Conservation (phyloP, 495 filamentous ascomycete species). For the Acidiella bohemica region DNA sequence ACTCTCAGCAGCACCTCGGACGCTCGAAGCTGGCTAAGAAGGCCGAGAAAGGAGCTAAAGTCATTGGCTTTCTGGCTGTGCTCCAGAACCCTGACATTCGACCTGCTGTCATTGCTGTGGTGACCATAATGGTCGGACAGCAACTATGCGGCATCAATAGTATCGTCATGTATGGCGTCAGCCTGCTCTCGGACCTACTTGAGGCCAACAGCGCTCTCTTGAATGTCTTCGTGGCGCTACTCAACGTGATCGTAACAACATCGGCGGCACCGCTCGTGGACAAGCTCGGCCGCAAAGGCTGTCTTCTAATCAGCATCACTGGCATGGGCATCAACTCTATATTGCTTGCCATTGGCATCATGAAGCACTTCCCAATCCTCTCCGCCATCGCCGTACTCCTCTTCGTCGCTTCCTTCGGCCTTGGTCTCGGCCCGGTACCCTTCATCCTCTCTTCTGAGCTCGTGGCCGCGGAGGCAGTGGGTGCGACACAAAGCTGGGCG, state of each 20-base stretch:
- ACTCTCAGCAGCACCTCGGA: neutral
- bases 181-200: slow-evolving; percentile 62
- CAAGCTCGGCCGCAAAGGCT: slow-evolving; percentile 69
- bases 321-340: slow-evolving; percentile 71
- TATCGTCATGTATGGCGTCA: slow-evolving; percentile 96
- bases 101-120: slow-evolving; percentile 68
- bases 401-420: slow-evolving; percentile 78
- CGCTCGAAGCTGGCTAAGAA: slow-evolving; percentile 2
- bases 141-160: slow-evolving; percentile 78
- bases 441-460: slow-evolving; percentile 87
- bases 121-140: slow-evolving; percentile 84
- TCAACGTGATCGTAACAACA: slow-evolving; percentile 76
- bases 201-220: slow-evolving; percentile 63
- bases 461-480: slow-evolving; percentile 76
- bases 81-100: slow-evolving; percentile 51
- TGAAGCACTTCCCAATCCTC: slow-evolving; percentile 49
- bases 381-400: slow-evolving; percentile 68
- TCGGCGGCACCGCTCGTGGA: slow-evolving; percentile 73
- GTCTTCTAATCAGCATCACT: slow-evolving; percentile 62
- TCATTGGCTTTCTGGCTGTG: slow-evolving; percentile 52
- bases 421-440: slow-evolving; percentile 86
- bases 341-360: slow-evolving; percentile 62
- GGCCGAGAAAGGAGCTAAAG: neutral
- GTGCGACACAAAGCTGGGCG: slow-evolving; percentile 72
- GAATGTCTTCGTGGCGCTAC: slow-evolving; percentile 68